Base-by-base conservation (phyloP, 345 rosid species). In the Rubroshorea leprosula region DNA sequence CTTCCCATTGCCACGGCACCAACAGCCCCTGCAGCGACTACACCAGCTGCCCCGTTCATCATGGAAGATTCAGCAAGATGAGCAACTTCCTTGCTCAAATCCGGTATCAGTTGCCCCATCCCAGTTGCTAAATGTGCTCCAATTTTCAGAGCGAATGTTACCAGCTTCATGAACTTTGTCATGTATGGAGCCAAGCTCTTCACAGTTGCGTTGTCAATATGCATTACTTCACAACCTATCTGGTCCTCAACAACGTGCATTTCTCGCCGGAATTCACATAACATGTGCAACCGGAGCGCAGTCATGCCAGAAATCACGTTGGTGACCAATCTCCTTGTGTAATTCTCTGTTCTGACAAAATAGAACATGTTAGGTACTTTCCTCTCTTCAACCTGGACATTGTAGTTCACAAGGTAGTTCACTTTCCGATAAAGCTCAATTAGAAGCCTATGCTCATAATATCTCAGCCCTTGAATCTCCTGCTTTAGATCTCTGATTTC, bases 171-270 rank as follows among this genome's bases (percentile, higher is more conserved):
- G 88, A 93, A 89, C 69, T 71, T 79, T 47, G 81, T 73, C 93
- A 85, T 83, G 74, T 84, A 81, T 29, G 97, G 97, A 72, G 95
- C 98, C 76, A 85, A 70, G 29, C 76, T 60, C 54, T 73, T 76
- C 17, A 87, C 87, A 25, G 95, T 81, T 27, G n/a, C 65, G 83
- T 83, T 89, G 54, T 93, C 94, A 23, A 93, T 78, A 76, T 86
- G 97, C 91, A 89, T 83, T 62, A 92, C 63, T 63, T 87, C 97
- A 48, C 97, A 87, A 18, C 92, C 97, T 6, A 82, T 67, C 71
- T 89, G 97, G 41, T 85, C 97, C 57, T 85, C 96, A 8, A 93
- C 90, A 7, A 89, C 90, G 16, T 93, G 96, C 90, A 93, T 89
- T 73, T 93, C 97, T 41, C 82, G 66, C 62, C 96, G 79, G 63